phyloP scores from a whole-genome alignment of 352 stramenopile species.

The Pythium folliculosum region DNA sequence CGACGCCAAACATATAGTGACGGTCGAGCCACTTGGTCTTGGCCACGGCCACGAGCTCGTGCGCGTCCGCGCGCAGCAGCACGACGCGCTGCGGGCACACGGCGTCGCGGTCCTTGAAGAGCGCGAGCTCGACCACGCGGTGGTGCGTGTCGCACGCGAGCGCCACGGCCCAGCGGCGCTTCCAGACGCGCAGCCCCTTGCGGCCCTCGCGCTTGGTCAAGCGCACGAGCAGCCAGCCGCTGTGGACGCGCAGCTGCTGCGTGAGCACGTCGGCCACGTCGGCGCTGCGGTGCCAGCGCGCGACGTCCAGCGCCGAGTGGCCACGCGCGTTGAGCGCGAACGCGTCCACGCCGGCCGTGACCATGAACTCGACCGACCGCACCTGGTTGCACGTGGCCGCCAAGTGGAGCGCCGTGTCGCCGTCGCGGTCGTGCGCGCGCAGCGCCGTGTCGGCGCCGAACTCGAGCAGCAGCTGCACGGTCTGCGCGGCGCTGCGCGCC shows the following conservation, averaged over 20 bases:
- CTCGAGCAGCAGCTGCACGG: constrained; percentile 56
- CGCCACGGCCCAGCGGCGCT: constrained; percentile 59
- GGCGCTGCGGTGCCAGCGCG: constrained; percentile 46
- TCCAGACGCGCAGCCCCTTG: constrained; percentile 45
- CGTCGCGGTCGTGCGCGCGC: constrained; percentile 38
- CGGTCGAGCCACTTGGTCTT: constrained; percentile 35
- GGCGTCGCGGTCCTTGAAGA: constrained; percentile 47
- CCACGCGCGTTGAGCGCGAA: constrained; percentile 58
- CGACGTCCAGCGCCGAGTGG: constrained; percentile 62
- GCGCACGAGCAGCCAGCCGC: constrained; percentile 59
- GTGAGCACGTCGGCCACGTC: constrained; percentile 49
- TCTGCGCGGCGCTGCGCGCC: constrained; percentile 26
- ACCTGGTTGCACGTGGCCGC: constrained; percentile 59
- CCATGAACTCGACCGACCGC: constrained; percentile 52
- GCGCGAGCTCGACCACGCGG: constrained; percentile 48
- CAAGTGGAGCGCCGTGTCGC: constrained; percentile 70
- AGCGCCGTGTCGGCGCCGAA: constrained; percentile 51
- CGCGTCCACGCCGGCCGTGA: constrained; percentile 43
- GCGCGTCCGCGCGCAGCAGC: constrained; percentile 36
- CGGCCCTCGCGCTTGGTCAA: constrained; percentile 19
- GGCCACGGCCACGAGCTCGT: constrained; percentile 28
- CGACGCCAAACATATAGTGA: constrained; percentile 48
- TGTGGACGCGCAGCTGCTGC: constrained; percentile 47
- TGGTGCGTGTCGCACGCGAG: constrained; percentile 50
- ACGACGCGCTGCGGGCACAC: constrained; percentile 45